Conservation (phyloP, 495 filamentous ascomycete species). For the Lasiosphaeria hispida region DNA sequence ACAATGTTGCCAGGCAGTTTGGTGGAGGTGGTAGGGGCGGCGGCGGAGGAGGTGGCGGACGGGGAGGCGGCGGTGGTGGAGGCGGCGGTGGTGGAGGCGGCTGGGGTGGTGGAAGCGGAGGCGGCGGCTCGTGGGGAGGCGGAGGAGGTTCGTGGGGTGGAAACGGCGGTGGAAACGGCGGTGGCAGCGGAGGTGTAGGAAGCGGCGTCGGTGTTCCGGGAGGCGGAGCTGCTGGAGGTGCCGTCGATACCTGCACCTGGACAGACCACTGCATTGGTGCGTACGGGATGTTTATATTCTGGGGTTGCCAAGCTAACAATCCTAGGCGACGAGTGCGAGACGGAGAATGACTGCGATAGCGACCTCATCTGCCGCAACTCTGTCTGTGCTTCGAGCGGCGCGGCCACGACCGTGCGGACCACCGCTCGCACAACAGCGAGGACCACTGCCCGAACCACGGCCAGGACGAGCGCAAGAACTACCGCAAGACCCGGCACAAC, state of each 20-base stretch:
- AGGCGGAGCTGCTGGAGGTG: neutral
- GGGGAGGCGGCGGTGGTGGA: neutral
- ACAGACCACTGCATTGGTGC: slow-evolving; percentile 29
- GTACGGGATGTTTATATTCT: neutral
- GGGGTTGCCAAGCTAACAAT: neutral
- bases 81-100: neutral
- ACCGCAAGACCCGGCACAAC: slow-evolving; percentile 6
- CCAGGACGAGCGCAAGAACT: neutral
- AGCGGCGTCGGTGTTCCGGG: neutral
- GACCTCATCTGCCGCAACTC: slow-evolving; percentile 16
- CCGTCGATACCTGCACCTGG: slow-evolving; percentile 17
- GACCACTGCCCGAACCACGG: neutral
- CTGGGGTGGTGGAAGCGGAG: neutral
- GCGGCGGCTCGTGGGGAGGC: neutral
- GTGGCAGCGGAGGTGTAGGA: neutral
- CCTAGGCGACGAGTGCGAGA: slow-evolving; percentile 22
- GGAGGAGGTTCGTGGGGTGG: neutral
- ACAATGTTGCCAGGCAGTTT: neutral
- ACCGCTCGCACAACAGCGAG: neutral
- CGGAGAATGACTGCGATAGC: slow-evolving; percentile 24
- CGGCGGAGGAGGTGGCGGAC: neutral
- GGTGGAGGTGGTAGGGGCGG: neutral
- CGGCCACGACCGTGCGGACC: slow-evolving; percentile 1
- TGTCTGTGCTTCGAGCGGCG: slow-evolving; percentile 15
- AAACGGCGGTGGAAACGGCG: neutral